These are phyloP conservation scores for Trametes elegans DNA, from an alignment of 768 basidiomycete species.

Conservation along the genomic window DNA sequence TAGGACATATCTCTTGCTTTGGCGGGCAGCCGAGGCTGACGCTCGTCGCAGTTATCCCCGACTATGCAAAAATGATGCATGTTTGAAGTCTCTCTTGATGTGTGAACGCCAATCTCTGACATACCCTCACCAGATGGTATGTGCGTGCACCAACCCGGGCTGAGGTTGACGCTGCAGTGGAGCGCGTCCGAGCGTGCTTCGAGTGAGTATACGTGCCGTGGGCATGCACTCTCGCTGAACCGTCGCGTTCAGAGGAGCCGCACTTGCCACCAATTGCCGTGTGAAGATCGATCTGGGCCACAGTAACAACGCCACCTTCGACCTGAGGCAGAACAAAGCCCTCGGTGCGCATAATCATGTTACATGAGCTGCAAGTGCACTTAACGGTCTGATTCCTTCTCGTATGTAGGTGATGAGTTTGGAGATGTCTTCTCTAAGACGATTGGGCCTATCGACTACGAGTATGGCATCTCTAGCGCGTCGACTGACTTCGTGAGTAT, in stretches of 20 bases:
- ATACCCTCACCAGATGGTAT: slow-evolving; percentile 48
- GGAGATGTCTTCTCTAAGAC: slow-evolving; percentile 57
- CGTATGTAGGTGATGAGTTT: slow-evolving; percentile 56
- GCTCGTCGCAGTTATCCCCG: slow-evolving; percentile 70
- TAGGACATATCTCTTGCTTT: slow-evolving; percentile 34
- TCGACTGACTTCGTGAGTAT: slow-evolving; percentile 85
- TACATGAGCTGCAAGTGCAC: not conserved
- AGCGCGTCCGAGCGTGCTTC: slow-evolving; percentile 70
- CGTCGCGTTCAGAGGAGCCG: slow-evolving; percentile 57
- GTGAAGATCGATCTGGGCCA: slow-evolving; percentile 40
- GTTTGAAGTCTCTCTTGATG: slow-evolving; percentile 25
- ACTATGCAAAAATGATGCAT: slow-evolving; percentile 75
- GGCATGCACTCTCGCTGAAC: not conserved
- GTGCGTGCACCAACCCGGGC: slow-evolving; percentile 69
- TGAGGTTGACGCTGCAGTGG: slow-evolving; percentile 54
- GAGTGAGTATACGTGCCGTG: slow-evolving; percentile 42
- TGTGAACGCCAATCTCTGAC: not conserved
- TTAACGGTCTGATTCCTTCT: not conserved
- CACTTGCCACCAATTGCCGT: slow-evolving; percentile 62
- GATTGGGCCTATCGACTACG: slow-evolving; percentile 61
- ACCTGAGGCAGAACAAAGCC: slow-evolving; percentile 67
- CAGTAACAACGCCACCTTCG: slow-evolving; percentile 42
- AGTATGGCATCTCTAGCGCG: slow-evolving; percentile 65
- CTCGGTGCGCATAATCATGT: slow-evolving; percentile 41
- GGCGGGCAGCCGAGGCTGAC: no score